Conservation (phyloP, 2,329 filamentous ascomycete genomes). For the Fusarium sp. region DNA sequence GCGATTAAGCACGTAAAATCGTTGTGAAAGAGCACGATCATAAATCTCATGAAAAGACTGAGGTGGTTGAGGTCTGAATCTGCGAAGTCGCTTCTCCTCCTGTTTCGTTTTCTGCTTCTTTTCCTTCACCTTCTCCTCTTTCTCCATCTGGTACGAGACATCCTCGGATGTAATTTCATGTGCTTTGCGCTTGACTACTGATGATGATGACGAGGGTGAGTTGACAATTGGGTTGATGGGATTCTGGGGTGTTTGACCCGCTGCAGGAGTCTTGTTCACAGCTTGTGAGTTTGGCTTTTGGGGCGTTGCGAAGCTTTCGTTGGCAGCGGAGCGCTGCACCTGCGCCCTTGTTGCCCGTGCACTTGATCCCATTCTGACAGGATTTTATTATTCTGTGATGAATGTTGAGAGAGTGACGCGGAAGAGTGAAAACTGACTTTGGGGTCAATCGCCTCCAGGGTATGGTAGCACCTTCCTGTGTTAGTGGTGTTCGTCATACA, state of each 20-base stretch:
- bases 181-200: constrained; percentile 38
- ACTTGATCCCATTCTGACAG: constrained; percentile 16
- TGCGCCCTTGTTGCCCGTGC: neutral
- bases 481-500: no score
- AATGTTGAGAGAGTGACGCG: neutral
- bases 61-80: constrained; percentile 53
- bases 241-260: constrained; percentile 14
- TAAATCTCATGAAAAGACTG: constrained; percentile 55
- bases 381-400: neutral
- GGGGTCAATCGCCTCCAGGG: constrained; percentile 20
- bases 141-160: neutral
- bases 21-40: constrained; percentile 57
- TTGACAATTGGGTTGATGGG: constrained; percentile 20
- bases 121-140: constrained; percentile 34
- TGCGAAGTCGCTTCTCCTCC: constrained; percentile 55
- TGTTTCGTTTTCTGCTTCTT: constrained; percentile 22
- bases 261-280: neutral
- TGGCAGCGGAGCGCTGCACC: neutral
- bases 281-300: constrained; percentile 9
- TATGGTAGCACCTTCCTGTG: neutral
- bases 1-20: constrained; percentile 63
- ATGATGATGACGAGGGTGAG: constrained; percentile 3
- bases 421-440: neutral
- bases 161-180: neutral
- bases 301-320: neutral